Base-by-base conservation (phyloP, 345 rosid genomes). In the Odontarrhena argentea region DNA sequence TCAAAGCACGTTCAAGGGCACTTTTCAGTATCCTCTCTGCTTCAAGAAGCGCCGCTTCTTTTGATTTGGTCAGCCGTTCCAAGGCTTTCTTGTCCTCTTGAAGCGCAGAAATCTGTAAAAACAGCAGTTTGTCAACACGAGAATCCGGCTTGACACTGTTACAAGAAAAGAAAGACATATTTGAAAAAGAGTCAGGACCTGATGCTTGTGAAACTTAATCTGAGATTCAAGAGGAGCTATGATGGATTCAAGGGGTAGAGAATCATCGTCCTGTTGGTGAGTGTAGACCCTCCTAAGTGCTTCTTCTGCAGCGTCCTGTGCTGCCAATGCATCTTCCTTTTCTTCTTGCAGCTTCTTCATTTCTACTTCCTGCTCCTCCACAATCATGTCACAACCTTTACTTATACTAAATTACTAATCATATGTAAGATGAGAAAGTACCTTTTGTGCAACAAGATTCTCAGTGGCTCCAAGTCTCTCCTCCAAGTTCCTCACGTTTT, bases 271-370 rank as follows among this genome's bases (percentile, higher is more conserved):
- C 75, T 79, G 88, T 34, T 82, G 86, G 50, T 76, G 78, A 34
- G 79, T 81, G 40, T 87, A 85, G 37, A 91, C 83, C 79, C 96
- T 85, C 68, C 95, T 77, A 2, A 91, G 87, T 59, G 95, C 80
- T 49, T 83, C 91, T 80, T 91, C 99, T 10, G 96, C 96, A 14
- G 96, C 96, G 43, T 82, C 88, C 32, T 85, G 99, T n/a, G 91
- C 97, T 10, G 95, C 87, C 42, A 88, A 15, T 48, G 97, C 97
- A 50, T 91, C 93, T 82, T 80, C 91, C 78, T 85, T 88, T 74
- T 85, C 95, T 13, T 69, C 75, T 45, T 22, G 38, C 7, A 91
- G 76, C 60, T 80, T 88, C 82, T 78, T 94, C 71, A 85, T 79
- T 74, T 94, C 92, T 47, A 88, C 84, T 68, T 86, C 87, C 97